A percentile compares a stretch with the other conserved stretches of the same genome.
Conservation (phyloP, 1,284 basidiomycete species). For the Sporisorium exsertum region DNA sequence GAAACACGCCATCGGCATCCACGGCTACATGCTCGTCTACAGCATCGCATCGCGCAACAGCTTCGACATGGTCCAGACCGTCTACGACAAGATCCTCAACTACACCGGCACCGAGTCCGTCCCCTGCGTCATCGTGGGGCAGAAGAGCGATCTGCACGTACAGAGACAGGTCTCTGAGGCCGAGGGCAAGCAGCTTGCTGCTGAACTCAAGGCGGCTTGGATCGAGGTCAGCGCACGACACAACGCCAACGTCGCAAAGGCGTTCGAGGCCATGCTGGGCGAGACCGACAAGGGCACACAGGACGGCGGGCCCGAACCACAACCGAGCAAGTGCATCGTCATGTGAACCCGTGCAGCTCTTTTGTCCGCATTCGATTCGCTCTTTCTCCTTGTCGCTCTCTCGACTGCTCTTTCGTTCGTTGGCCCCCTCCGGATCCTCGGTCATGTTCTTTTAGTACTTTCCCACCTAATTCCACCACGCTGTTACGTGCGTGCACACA, state of each 20-base stretch:
- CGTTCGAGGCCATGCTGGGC: constrained; percentile 66
- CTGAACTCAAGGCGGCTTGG: constrained; percentile 64
- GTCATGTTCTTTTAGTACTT: constrained; percentile 1
- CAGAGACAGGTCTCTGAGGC: constrained; percentile 73
- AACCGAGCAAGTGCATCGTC: constrained; percentile 63
- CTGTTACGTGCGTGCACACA: background rate
- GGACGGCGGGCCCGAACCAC: constrained; percentile 61
- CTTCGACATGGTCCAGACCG: constrained; percentile 94
- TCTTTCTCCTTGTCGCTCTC: background rate
- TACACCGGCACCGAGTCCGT: constrained; percentile 90
- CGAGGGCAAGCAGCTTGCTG: constrained; percentile 66
- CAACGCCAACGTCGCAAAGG: constrained; percentile 67
- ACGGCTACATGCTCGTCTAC: constrained; percentile 91
- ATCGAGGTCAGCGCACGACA: constrained; percentile 67
- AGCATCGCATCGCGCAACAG: constrained; percentile 90
- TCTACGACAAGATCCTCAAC: constrained; percentile 97
- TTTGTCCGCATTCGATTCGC: background rate
- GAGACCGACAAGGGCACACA: constrained; percentile 63
- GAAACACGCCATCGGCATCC: constrained; percentile 84
- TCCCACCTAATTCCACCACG: background rate
- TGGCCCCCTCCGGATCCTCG: background rate
- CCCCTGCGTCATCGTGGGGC: constrained; percentile 95
- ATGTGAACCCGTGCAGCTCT: constrained; percentile 39
- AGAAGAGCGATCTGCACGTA: constrained; percentile 86
- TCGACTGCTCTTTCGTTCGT: background rate